Evolutionary conservation across 2,329 filamentous ascomycete genomes (phyloP).

Genomic region (Fusarium penzigii): DNA sequence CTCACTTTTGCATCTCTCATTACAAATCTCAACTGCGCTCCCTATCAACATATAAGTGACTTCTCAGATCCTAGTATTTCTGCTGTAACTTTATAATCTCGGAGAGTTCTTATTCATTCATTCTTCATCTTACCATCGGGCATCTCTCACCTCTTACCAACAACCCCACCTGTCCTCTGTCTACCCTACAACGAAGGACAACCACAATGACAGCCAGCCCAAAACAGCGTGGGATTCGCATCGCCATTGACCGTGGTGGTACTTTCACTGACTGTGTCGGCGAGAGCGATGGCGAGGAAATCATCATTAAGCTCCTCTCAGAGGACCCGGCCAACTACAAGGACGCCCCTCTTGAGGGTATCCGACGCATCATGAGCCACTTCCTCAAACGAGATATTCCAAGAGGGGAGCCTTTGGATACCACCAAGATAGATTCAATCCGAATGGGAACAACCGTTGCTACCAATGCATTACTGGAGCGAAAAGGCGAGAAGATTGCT

Average conservation of each 20-base stretch:
- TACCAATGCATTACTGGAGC: constrained; percentile 86
- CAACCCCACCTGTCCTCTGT: neutral
- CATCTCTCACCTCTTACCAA: constrained; percentile 11
- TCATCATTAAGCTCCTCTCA: constrained; percentile 85
- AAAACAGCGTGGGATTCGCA: constrained; percentile 63
- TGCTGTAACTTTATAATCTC: neutral
- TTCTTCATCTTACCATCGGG: neutral
- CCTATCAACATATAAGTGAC: too few species aligned
- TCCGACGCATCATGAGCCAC: constrained; percentile 78
- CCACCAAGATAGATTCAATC: constrained; percentile 82
- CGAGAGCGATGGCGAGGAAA: constrained; percentile 75
- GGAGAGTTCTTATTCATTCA: neutral
- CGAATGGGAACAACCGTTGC: constrained; percentile 96
- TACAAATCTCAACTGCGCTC: neutral
- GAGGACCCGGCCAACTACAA: constrained; percentile 89
- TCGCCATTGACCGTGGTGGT: constrained; percentile 78
- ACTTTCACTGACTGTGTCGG: constrained; percentile 94
- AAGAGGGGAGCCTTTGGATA: constrained; percentile 78
- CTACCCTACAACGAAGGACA: constrained; percentile 1
- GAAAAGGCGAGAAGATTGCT: constrained; percentile 87
- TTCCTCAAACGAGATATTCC: constrained; percentile 77
- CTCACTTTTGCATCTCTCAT: neutral
- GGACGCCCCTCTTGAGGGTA: constrained; percentile 89
- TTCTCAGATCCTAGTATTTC: too few species aligned
- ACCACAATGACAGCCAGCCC: constrained; percentile 37